A percentile compares a stretch with the other conserved stretches of the same genome.
phyloP scores from a whole-genome alignment of 441 rosid species.

The Capsella rubella region DNA sequence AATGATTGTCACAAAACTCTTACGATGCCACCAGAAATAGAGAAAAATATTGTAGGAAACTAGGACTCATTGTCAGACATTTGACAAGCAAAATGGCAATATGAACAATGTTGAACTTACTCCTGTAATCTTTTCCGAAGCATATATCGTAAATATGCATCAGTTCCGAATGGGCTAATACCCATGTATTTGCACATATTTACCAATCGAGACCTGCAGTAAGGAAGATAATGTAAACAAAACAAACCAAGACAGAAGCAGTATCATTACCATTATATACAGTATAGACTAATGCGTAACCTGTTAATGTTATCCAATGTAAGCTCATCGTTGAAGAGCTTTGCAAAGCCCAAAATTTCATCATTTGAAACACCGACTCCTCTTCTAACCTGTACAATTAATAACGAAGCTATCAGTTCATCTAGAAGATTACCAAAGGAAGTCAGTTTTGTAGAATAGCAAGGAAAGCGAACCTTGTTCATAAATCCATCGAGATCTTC shows the following conservation, averaged over 20 bases:
- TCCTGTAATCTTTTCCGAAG: slow-evolving; percentile 71
- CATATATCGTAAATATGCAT: slow-evolving; percentile 79
- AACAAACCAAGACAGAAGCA: slow-evolving; percentile 22
- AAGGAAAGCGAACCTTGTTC: slow-evolving; percentile 64
- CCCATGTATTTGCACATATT: slow-evolving; percentile 92
- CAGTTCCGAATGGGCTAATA: slow-evolving; percentile 77
- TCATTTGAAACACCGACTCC: slow-evolving; percentile 79
- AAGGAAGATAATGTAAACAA: slow-evolving; percentile 43
- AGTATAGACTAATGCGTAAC: slow-evolving; percentile 42
- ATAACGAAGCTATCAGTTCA: slow-evolving; percentile 26
- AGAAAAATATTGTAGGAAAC: not conserved
- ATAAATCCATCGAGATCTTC: slow-evolving; percentile 84
- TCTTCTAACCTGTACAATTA: slow-evolving; percentile 66
- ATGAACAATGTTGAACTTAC: slow-evolving; percentile 49
- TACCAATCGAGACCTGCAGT: slow-evolving; percentile 70
- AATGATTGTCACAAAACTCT: not conserved
- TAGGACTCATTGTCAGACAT: slow-evolving; percentile 12
- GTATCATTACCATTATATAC: not conserved
- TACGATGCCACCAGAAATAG: slow-evolving; percentile 1
- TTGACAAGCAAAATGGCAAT: slow-evolving; percentile 17
- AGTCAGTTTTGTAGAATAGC: slow-evolving; percentile 18
- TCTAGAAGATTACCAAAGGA: slow-evolving; percentile 8
- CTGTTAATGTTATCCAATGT: slow-evolving; percentile 83
- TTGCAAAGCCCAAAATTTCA: slow-evolving; percentile 80
- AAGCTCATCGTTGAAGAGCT: slow-evolving; percentile 78